These are phyloP conservation scores for Podospora bellae-mahoneyi DNA, from an alignment of 495 filamentous ascomycete species.

Conservation along the genomic window DNA sequence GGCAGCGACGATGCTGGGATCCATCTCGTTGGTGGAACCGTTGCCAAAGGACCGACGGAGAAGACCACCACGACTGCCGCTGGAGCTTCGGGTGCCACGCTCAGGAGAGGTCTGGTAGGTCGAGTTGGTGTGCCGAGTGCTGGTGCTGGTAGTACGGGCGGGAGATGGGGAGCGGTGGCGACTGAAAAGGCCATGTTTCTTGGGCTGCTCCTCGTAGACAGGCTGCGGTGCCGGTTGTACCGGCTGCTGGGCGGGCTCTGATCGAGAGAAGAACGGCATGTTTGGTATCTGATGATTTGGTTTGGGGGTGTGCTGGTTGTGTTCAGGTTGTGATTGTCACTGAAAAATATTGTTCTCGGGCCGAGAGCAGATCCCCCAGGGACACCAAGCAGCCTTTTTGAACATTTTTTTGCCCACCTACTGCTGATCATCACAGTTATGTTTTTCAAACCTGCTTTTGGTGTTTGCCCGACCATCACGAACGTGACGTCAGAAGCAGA, in stretches of 20 bases:
- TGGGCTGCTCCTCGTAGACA: conserved; percentile 31
- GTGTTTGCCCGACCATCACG: conserved; percentile 19
- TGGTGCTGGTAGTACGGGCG: conserved; percentile 31
- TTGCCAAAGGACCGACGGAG: conserved; percentile 46
- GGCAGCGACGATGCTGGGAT: conserved; percentile 56
- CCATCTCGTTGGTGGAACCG: conserved; percentile 44
- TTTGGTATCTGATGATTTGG: conserved; percentile 20
- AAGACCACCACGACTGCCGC: conserved; percentile 33
- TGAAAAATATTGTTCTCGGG: background rate
- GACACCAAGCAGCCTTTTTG: conserved; percentile 20
- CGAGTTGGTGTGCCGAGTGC: conserved; percentile 20
- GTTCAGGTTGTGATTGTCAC: conserved; percentile 2
- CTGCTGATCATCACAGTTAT: conserved; percentile 1
- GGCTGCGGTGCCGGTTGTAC: conserved; percentile 32
- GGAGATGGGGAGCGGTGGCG: conserved; percentile 45
- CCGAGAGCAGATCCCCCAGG: background rate
- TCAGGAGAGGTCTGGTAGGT: conserved; percentile 19
- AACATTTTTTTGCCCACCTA: conserved; percentile 7
- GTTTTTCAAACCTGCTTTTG: conserved; percentile 24
- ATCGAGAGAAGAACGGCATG: conserved; percentile 50
- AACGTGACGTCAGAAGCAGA: conserved; percentile 34
- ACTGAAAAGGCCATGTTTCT: conserved; percentile 44
- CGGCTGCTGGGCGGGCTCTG: conserved; percentile 39
- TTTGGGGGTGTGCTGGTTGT: conserved; percentile 4
- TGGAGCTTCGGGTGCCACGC: conserved; percentile 18